Evolutionary conservation across 768 basidiomycete genomes (phyloP), one percentile per base, ranked within the genome.

Genomic region (Serpula lacrymans): DNA sequence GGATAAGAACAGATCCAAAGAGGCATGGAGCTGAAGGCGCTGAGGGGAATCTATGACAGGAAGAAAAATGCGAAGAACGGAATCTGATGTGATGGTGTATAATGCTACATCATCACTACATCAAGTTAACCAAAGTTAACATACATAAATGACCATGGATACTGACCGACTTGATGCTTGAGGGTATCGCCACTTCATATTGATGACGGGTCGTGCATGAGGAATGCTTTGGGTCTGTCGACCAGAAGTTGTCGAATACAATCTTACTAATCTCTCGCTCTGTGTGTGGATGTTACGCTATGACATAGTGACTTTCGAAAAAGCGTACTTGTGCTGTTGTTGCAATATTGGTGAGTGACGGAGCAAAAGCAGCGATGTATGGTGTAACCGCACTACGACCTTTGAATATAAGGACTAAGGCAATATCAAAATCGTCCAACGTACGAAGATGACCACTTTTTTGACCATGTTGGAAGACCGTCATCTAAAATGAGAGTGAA

Each of bases 31-130:
- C 59, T 95, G 93, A 28, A 96, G 71, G 55, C 80, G 76, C 47
- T 82, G 79, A 10, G 91, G 90, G 12, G 82, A 79, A 58, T 96
- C 93, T 32, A 96, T 65, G 10, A 96, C 88, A 5, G 93, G 89
- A 24, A 88, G 67, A 60, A 89, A 94, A 53, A 96, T 80, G 17
- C 93, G 81, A 25, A 95, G 59, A 4, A 84, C 84, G 1, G 87
- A 78, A 52, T 93, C 88, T 18, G 80, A 77, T 11, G 93, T 90
- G 45, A 88, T 75, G 25, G 90, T 92, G 57, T 88, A 93, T 3
- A 95, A 69, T 40, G 84, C 79, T 2, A 84, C 68, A 55, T 89
- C 86, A 52, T 84, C 81, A 29, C 88, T 88, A 48, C 5, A 22
- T 29, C 27, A 49, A 31, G 13, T 31, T 42, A 37, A 23, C 21